Evolutionary conservation across 148 eudicot genomes (phyloP).

Genomic region (Rhododendron kiyosumense): DNA sequence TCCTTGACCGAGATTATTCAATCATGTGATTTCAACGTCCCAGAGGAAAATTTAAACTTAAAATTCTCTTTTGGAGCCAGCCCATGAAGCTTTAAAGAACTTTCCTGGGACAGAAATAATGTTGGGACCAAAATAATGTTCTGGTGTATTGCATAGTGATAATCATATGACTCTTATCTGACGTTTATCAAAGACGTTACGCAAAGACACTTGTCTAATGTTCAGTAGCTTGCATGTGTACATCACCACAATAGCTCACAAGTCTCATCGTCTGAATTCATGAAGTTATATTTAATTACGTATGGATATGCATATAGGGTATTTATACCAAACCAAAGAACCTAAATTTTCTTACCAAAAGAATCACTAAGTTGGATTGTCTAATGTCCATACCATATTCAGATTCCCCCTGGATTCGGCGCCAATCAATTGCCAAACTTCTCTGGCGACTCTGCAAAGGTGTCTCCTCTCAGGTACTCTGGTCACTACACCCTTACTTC

Average conservation of each 20-base stretch:
- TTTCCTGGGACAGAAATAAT: not conserved
- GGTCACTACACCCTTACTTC: not conserved
- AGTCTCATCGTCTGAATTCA: not conserved
- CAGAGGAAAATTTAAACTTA: not conserved
- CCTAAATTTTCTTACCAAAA: not conserved
- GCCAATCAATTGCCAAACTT: not conserved
- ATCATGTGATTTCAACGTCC: not conserved
- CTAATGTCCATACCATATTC: not conserved
- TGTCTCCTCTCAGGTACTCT: slow-evolving; percentile 11
- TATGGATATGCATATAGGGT: not conserved
- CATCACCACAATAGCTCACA: not conserved
- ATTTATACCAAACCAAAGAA: not conserved
- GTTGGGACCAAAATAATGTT: not conserved
- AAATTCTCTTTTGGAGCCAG: slow-evolving; percentile 1
- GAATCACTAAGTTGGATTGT: not conserved
- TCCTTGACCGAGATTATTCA: not conserved
- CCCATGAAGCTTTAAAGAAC: not conserved
- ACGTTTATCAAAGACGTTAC: not conserved
- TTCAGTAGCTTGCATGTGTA: not conserved
- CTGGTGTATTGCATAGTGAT: not conserved
- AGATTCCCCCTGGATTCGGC: not conserved
- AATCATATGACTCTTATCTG: not conserved
- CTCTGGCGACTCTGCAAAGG: slow-evolving; percentile 7
- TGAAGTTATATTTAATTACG: not conserved
- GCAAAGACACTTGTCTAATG: not conserved